Evolutionary conservation across 495 filamentous ascomycete species (phyloP).

Genomic region (Glutinoglossum americanum): DNA sequence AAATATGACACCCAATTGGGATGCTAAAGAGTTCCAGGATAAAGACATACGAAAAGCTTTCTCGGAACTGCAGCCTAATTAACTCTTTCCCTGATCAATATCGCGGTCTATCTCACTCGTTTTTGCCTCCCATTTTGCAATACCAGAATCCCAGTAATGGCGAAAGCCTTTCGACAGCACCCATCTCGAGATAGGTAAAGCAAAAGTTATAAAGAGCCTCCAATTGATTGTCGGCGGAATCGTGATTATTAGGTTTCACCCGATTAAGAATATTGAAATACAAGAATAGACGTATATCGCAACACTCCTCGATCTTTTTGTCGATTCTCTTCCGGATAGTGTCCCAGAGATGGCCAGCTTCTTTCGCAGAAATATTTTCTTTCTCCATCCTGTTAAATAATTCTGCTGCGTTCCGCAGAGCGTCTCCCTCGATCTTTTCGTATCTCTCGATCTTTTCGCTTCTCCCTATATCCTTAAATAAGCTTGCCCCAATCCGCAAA

Average conservation of each 20-base stretch:
- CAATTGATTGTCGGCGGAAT: not conserved
- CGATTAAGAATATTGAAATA: not conserved
- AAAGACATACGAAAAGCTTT: not conserved
- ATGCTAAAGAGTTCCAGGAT: not conserved
- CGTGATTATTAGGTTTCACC: not conserved
- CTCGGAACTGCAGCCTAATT: not conserved
- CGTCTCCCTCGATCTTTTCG: no score
- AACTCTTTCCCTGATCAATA: not conserved
- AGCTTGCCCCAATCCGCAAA: no score
- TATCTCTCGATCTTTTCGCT: no score
- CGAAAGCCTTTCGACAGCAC: not conserved
- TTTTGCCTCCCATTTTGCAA: not conserved
- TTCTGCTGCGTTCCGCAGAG: not conserved
- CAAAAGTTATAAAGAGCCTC: not conserved
- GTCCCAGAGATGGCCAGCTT: not conserved
- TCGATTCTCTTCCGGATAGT: not conserved
- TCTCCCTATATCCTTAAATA: no score
- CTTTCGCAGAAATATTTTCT: not conserved
- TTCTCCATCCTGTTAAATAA: not conserved
- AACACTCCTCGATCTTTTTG: not conserved
- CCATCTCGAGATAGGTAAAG: not conserved
- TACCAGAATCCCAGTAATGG: not conserved
- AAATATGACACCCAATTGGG: not conserved
- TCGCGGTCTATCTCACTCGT: not conserved
- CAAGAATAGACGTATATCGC: not conserved